Evolutionary conservation across 768 basidiomycete species (phyloP).

Genomic region (Candolleomyces efflorescens): DNA sequence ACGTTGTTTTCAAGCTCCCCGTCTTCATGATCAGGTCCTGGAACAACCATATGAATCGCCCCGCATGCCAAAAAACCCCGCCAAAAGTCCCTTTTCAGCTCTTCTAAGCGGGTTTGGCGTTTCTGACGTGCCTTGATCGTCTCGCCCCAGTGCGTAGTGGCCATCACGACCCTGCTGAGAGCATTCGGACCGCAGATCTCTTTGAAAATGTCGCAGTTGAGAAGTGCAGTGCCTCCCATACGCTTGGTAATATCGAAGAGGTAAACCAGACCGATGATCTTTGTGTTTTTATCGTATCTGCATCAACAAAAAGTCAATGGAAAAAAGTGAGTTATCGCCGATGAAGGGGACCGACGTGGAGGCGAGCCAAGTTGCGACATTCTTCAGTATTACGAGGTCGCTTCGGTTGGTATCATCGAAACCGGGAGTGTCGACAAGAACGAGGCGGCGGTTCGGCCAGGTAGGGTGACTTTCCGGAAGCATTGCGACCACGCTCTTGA

Average conservation of each 20-base stretch:
- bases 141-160: slow-evolving; percentile 4
- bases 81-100: slow-evolving; percentile 3
- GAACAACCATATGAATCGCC: no score
- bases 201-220: neutral
- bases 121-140: neutral
- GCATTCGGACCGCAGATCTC: slow-evolving; percentile 1
- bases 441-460: no score
- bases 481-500: no score
- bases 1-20: no score
- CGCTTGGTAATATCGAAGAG: slow-evolving; percentile 1
- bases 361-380: no score
- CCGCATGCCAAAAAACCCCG: neutral
- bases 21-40: no score
- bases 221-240: neutral
- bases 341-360: no score
- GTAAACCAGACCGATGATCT: neutral
- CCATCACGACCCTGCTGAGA: slow-evolving; percentile 1
- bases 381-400: no score
- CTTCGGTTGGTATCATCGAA: no score
- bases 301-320: neutral
- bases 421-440: no score
- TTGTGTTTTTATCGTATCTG: neutral
- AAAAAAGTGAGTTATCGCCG: no score
- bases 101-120: neutral
- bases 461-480: no score